Evolutionary conservation across 305 asterid genomes (phyloP).

Genomic region (Fraxinus angustifolia): DNA sequence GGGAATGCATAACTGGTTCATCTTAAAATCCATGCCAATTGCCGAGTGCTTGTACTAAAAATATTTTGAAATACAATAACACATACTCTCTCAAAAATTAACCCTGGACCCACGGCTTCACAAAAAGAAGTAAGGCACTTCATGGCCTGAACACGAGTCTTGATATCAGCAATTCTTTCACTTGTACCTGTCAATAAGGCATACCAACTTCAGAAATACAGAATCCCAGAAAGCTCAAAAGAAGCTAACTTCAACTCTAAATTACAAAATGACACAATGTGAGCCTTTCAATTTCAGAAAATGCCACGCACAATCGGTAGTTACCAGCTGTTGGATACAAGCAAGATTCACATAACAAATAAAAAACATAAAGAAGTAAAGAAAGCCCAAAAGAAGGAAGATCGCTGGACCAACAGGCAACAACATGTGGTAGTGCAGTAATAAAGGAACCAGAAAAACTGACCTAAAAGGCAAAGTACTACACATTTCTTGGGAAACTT

Average conservation of each 20-base stretch:
- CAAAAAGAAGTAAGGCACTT: slow-evolving; percentile 91
- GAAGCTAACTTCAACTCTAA: neutral
- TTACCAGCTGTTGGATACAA: slow-evolving; percentile 1
- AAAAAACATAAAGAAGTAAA: neutral
- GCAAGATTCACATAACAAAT: slow-evolving; percentile 8
- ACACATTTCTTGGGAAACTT: slow-evolving; percentile 92
- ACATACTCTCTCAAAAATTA: slow-evolving; percentile 89
- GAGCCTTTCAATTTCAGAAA: slow-evolving; percentile 17
- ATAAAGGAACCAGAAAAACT: slow-evolving; percentile 17
- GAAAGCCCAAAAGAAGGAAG: neutral
- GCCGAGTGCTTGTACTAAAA: neutral
- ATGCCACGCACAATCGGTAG: slow-evolving; percentile 6
- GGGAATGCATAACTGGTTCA: neutral
- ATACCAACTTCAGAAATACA: slow-evolving; percentile 10
- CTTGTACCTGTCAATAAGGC: slow-evolving; percentile 55
- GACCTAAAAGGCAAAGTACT: slow-evolving; percentile 82
- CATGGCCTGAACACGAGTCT: slow-evolving; percentile 93
- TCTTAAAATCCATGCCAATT: slow-evolving; percentile 9
- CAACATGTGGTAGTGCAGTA: neutral
- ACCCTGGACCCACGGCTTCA: slow-evolving; percentile 98
- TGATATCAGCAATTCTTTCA: slow-evolving; percentile 98
- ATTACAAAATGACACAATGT: slow-evolving; percentile 13
- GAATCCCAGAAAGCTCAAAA: slow-evolving; percentile 13
- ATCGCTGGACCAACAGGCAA: neutral
- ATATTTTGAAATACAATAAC: neutral